Percentiles rank a stretch among this genome's conserved stretches.
These are phyloP conservation scores for Leishmania arabica DNA, from an alignment of 208 protist genomes.

Conservation along the genomic window DNA sequence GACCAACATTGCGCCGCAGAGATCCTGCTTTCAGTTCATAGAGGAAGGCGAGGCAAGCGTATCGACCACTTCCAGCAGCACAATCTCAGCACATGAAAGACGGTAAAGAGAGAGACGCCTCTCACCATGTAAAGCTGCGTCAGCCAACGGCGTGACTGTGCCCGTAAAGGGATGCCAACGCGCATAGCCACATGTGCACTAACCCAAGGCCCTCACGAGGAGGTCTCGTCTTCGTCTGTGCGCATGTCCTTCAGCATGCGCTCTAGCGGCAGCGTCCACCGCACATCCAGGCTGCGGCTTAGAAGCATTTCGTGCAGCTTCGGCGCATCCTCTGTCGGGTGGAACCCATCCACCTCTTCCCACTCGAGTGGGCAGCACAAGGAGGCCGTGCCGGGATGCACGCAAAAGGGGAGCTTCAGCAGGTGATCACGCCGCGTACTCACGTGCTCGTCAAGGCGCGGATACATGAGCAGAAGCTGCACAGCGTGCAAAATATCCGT, in stretches of 20 bases:
- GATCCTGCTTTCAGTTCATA: neutral
- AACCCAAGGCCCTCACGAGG: neutral
- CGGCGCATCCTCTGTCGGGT: conserved; percentile 70
- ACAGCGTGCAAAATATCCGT: conserved; percentile 58
- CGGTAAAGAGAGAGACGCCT: neutral
- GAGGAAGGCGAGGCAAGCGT: neutral
- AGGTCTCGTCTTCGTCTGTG: conserved; percentile 50
- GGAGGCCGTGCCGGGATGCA: conserved; percentile 94
- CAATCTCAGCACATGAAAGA: neutral
- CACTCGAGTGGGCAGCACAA: conserved; percentile 88
- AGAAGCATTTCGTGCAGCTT: conserved; percentile 72
- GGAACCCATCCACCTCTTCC: conserved; percentile 62
- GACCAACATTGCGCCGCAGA: neutral
- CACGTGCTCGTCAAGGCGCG: conserved; percentile 97
- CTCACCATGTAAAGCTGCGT: neutral
- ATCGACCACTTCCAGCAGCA: neutral
- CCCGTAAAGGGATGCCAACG: neutral
- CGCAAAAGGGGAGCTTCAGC: conserved; percentile 98
- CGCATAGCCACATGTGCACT: neutral
- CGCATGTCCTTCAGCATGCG: conserved; percentile 73
- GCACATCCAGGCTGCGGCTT: conserved; percentile 59
- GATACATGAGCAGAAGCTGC: conserved; percentile 92
- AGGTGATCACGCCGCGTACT: conserved; percentile 97
- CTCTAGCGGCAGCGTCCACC: conserved; percentile 66
- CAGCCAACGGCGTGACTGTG: neutral